These are phyloP conservation scores for Cordyceps javanica DNA, from an alignment of 2,329 filamentous ascomycete species.

Conservation along the genomic window DNA sequence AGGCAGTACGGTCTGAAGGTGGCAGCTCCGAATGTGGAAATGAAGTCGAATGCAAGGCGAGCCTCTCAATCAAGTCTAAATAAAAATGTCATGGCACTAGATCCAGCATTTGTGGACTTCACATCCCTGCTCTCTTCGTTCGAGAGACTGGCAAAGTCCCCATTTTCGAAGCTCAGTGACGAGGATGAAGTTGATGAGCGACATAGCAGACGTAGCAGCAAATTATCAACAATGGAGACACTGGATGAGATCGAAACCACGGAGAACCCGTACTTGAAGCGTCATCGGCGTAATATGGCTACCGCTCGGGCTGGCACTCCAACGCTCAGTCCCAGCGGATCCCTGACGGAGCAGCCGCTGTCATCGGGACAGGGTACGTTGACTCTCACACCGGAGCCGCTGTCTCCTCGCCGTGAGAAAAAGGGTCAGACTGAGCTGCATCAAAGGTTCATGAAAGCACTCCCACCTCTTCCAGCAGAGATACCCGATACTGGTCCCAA, in stretches of 20 bases:
- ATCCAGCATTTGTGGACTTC: conserved; percentile 22
- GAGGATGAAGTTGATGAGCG: conserved; percentile 13
- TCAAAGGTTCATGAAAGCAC: conserved; percentile 46
- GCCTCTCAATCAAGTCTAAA: conserved; percentile 13
- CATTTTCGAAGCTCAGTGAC: conserved; percentile 18
- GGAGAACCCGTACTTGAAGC: conserved; percentile 3
- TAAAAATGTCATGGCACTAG: conserved; percentile 16
- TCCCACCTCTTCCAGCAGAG: conserved; percentile 39
- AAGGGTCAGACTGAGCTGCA: conserved; percentile 39
- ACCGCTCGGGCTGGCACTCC: background rate
- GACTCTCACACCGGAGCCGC: conserved; percentile 41
- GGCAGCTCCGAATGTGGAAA: background rate
- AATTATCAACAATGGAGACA: conserved; percentile 8
- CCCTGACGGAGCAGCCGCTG: conserved; percentile 9
- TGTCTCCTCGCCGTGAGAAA: conserved; percentile 39
- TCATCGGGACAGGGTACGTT: conserved; percentile 18
- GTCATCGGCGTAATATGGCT: conserved; percentile 10
- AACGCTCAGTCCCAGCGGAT: background rate
- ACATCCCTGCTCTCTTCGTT: conserved; percentile 24
- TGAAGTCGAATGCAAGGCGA: background rate
- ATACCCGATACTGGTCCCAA: background rate
- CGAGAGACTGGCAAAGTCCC: conserved; percentile 21
- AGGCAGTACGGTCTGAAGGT: conserved; percentile 1
- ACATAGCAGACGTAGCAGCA: conserved; percentile 4
- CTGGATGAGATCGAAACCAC: conserved; percentile 1